These are phyloP conservation scores for Hypoxylon sp. DNA, from an alignment of 2,329 filamentous ascomycete species.

Conservation along the genomic window DNA sequence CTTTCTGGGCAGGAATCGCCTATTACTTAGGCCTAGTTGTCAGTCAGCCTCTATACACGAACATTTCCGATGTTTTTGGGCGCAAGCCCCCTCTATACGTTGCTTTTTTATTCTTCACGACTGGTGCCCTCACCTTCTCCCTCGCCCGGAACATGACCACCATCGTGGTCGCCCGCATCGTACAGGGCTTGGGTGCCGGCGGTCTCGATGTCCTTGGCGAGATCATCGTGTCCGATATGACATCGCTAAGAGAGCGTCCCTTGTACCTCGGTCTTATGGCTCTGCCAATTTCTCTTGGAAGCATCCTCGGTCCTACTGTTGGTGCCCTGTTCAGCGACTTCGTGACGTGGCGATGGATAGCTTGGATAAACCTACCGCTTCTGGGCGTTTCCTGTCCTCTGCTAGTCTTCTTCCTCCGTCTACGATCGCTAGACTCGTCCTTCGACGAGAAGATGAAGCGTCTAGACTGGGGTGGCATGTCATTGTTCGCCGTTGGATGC, in stretches of 20 bases:
- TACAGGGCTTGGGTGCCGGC: conserved; percentile 52
- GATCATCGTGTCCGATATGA: conserved; percentile 54
- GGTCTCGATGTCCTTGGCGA: conserved; percentile 52
- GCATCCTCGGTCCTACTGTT: conserved; percentile 50
- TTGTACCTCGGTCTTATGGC: conserved; percentile 49
- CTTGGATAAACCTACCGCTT: conserved; percentile 52
- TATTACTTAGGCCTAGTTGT: conserved; percentile 47
- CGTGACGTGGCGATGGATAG: conserved; percentile 51
- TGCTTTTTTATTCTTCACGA: conserved; percentile 53
- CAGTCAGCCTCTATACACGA: conserved; percentile 48
- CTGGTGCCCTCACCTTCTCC: conserved; percentile 53
- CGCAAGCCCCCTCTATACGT: conserved; percentile 52
- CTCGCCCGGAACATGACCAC: conserved; percentile 45
- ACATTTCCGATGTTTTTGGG: conserved; percentile 52
- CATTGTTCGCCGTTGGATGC: conserved; percentile 46
- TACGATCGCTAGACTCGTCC: conserved; percentile 39
- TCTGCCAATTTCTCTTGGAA: conserved; percentile 49
- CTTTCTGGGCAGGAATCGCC: conserved; percentile 55
- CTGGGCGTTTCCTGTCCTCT: conserved; percentile 41
- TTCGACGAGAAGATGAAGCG: conserved; percentile 38
- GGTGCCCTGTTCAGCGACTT: conserved; percentile 49
- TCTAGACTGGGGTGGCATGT: conserved; percentile 53
- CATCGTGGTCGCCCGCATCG: conserved; percentile 47
- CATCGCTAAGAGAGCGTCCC: conserved; percentile 51
- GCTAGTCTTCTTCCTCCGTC: conserved; percentile 41